Percentiles rank a stretch among this genome's conserved stretches.
These are phyloP conservation scores for Leishmania major DNA, from an alignment of 208 protist genomes.

Conservation along the genomic window DNA sequence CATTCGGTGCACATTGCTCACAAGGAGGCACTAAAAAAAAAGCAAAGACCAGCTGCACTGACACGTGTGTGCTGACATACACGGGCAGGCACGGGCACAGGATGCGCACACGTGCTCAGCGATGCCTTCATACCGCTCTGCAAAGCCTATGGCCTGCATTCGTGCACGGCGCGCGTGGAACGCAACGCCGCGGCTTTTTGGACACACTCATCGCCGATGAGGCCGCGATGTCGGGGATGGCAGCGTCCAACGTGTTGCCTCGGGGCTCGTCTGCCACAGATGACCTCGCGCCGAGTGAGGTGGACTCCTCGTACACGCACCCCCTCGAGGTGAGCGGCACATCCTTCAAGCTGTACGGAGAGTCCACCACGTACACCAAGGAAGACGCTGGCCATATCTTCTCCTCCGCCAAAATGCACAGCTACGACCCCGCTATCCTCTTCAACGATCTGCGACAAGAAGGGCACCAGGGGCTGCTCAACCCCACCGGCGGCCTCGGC, in stretches of 20 bases:
- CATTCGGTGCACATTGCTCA: neutral
- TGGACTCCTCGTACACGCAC: slow-evolving; percentile 37
- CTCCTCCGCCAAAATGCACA: slow-evolving; percentile 42
- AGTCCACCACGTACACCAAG: slow-evolving; percentile 35
- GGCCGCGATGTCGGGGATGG: slow-evolving; percentile 12
- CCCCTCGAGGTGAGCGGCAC: slow-evolving; percentile 36
- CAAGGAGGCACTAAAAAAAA: neutral
- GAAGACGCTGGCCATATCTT: slow-evolving; percentile 57
- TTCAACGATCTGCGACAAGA: slow-evolving; percentile 49
- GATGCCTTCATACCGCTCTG: slow-evolving; percentile 4
- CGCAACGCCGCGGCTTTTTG: slow-evolving; percentile 18
- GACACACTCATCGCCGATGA: slow-evolving; percentile 28
- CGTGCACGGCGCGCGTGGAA: too few species aligned
- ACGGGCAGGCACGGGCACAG: neutral
- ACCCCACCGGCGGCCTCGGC: neutral
- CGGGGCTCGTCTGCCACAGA: slow-evolving; percentile 6
- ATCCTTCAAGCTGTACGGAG: slow-evolving; percentile 61
- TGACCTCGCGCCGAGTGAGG: slow-evolving; percentile 3
- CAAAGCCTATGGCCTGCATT: neutral
- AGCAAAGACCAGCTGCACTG: neutral
- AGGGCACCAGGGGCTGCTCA: slow-evolving; percentile 9
- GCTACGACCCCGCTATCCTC: slow-evolving; percentile 62
- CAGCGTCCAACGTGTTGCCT: slow-evolving; percentile 5
- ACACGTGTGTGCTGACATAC: neutral
- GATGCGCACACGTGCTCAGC: neutral